These are phyloP conservation scores for Aspergillus haitiensis DNA, from an alignment of 495 filamentous ascomycete species.

Conservation along the genomic window DNA sequence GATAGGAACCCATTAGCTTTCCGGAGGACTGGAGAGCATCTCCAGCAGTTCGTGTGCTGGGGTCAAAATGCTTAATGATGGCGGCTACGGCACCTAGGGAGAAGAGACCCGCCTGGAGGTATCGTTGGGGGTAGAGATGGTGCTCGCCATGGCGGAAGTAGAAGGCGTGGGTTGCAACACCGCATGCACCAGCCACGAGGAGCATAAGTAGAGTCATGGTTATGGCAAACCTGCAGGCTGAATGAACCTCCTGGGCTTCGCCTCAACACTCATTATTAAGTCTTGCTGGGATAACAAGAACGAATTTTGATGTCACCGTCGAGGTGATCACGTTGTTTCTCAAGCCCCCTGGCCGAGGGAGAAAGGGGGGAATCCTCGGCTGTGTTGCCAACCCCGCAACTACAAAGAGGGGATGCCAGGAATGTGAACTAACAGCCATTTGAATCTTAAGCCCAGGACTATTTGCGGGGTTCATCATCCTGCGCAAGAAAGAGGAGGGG, in stretches of 20 bases:
- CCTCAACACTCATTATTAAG: not conserved
- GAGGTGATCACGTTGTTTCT: not conserved
- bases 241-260: not conserved
- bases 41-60: not conserved
- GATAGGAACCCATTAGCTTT: not conserved
- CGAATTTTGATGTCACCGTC: not conserved
- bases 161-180: conserved; percentile 1
- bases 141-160: conserved; percentile 12
- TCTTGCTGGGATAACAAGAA: too few relatives aligned
- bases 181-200: not conserved
- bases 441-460: too few relatives aligned
- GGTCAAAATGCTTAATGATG: not conserved
- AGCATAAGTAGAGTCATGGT: too few relatives aligned
- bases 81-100: not conserved
- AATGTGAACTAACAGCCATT: too few relatives aligned
- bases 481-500: too few relatives aligned
- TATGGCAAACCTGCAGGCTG: not conserved
- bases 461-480: too few relatives aligned
- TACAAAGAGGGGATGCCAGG: not conserved
- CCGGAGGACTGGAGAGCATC: not conserved
- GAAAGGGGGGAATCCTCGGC: not conserved
- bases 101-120: not conserved
- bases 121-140: conserved; percentile 1
- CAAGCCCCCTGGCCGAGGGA: too few relatives aligned
- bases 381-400: not conserved